A percentile compares a stretch with the other conserved stretches of the same genome.
phyloP scores from a whole-genome alignment of 306 rosid species.

The Inga oerstediana region DNA sequence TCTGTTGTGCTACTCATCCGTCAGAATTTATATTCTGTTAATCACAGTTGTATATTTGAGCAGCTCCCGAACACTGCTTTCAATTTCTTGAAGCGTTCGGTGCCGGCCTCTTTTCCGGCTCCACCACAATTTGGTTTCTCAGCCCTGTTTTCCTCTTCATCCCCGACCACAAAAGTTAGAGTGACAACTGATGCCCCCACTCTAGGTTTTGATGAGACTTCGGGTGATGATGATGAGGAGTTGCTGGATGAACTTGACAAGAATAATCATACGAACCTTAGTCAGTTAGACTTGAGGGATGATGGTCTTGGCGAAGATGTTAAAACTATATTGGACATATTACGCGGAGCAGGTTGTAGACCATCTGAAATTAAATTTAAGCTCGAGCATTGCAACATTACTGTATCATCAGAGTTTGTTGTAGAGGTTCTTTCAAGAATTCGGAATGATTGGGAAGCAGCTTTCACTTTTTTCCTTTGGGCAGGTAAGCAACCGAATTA shows the following conservation, averaged over 20 bases:
- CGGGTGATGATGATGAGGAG: slow-evolving; percentile 10
- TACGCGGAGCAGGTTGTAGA: slow-evolving; percentile 42
- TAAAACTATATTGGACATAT: slow-evolving; percentile 56
- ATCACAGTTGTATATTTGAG: slow-evolving; percentile 2
- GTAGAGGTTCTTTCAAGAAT: slow-evolving; percentile 65
- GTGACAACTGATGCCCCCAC: slow-evolving; percentile 28
- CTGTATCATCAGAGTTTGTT: slow-evolving; percentile 65
- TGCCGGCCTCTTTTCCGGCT: slow-evolving; percentile 13
- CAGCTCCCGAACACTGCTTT: slow-evolving; percentile 33
- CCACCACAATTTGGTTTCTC: slow-evolving; percentile 22
- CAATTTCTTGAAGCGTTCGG: slow-evolving; percentile 34
- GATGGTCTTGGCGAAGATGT: slow-evolving; percentile 48
- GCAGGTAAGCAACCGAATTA: slow-evolving; percentile 78
- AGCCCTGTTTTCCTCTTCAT: slow-evolving; percentile 32
- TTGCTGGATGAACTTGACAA: not conserved
- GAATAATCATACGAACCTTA: slow-evolving; percentile 26
- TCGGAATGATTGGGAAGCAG: slow-evolving; percentile 89
- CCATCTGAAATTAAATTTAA: slow-evolving; percentile 50
- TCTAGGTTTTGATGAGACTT: slow-evolving; percentile 23
- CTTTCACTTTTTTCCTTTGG: slow-evolving; percentile 91
- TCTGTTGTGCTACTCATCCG: slow-evolving; percentile 32
- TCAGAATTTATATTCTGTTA: slow-evolving; percentile 23
- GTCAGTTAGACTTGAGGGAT: slow-evolving; percentile 37
- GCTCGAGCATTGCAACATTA: slow-evolving; percentile 59
- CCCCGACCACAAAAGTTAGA: slow-evolving; percentile 28